Conservation (phyloP, 1,284 basidiomycete genomes). For the Meripilus lineatus region DNA sequence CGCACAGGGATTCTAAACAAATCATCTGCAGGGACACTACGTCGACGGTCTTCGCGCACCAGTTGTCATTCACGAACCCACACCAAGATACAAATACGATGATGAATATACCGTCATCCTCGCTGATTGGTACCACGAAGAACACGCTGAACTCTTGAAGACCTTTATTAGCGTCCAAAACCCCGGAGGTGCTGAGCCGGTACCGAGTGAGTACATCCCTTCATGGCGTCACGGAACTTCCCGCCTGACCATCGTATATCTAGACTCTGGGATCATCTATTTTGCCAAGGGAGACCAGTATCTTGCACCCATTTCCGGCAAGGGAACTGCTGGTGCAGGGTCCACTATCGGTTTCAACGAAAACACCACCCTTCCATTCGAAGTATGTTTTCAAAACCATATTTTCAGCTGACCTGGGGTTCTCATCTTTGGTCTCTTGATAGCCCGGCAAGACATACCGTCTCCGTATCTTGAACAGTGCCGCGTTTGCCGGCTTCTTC, state of each 20-base stretch:
- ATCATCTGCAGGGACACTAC: slow-evolving; percentile 68
- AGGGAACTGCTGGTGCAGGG: slow-evolving; percentile 41
- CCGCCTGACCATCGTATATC: slow-evolving; percentile 1
- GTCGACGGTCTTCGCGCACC: slow-evolving; percentile 83
- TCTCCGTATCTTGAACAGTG: slow-evolving; percentile 72
- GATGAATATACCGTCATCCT: slow-evolving; percentile 88
- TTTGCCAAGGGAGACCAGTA: slow-evolving; percentile 74
- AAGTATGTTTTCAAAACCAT: slow-evolving; percentile 31
- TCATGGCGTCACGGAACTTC: slow-evolving; percentile 1
- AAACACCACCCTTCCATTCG: slow-evolving; percentile 81
- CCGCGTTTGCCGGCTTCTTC: slow-evolving; percentile 70
- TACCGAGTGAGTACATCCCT: slow-evolving; percentile 53
- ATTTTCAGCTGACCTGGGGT: not conserved
- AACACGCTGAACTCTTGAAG: slow-evolving; percentile 61
- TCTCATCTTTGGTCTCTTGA: not conserved
- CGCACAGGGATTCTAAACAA: not conserved
- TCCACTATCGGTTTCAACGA: slow-evolving; percentile 76
- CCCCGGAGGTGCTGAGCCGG: slow-evolving; percentile 83
- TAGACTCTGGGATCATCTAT: slow-evolving; percentile 83
- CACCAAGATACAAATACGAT: slow-evolving; percentile 74
- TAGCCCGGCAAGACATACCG: slow-evolving; percentile 78
- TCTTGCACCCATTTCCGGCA: slow-evolving; percentile 53
- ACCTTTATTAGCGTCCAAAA: slow-evolving; percentile 75
- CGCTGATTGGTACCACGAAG: slow-evolving; percentile 57
- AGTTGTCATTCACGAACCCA: slow-evolving; percentile 65